These are phyloP conservation scores for Calycina herbarum DNA, from an alignment of 2,329 filamentous ascomycete genomes.

Conservation along the genomic window DNA sequence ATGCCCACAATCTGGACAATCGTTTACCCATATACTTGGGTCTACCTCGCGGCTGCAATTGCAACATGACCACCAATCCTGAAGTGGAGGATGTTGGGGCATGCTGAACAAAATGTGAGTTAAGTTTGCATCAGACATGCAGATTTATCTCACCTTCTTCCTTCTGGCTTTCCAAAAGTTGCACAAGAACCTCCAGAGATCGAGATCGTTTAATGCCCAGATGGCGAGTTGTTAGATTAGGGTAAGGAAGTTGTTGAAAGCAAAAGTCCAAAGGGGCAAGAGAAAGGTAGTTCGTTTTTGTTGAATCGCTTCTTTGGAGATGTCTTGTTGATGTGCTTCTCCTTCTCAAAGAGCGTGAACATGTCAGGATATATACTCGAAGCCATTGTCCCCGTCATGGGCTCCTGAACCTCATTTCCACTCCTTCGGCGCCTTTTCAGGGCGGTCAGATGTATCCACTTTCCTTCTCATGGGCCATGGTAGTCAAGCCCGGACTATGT, in stretches of 20 bases:
- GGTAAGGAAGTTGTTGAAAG: not conserved
- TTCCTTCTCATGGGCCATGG: not conserved
- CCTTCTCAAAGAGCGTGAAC: not conserved
- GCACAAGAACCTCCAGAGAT: not conserved
- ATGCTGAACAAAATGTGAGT: not conserved
- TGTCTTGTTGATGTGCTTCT: not conserved
- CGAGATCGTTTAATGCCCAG: not conserved
- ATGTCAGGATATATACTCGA: not conserved
- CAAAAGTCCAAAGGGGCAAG: not conserved
- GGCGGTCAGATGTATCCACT: not conserved
- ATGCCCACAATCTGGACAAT: constrained; percentile 14
- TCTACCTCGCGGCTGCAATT: constrained; percentile 17
- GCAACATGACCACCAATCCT: constrained; percentile 24
- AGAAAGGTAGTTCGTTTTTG: not conserved
- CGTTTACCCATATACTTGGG: not conserved
- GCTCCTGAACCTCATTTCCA: constrained; percentile 1
- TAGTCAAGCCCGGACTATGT: not conserved
- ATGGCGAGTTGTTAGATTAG: not conserved
- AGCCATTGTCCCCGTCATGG: not conserved
- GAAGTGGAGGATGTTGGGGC: not conserved
- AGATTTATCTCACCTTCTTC: not conserved
- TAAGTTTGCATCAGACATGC: not conserved
- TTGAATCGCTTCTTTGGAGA: not conserved
- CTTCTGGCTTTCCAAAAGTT: not conserved
- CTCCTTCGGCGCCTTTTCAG: constrained; percentile 1